Evolutionary conservation across 202 grass and related monocot genomes (phyloP).

Genomic region (Bolboschoenoplectus hybrid): DNA sequence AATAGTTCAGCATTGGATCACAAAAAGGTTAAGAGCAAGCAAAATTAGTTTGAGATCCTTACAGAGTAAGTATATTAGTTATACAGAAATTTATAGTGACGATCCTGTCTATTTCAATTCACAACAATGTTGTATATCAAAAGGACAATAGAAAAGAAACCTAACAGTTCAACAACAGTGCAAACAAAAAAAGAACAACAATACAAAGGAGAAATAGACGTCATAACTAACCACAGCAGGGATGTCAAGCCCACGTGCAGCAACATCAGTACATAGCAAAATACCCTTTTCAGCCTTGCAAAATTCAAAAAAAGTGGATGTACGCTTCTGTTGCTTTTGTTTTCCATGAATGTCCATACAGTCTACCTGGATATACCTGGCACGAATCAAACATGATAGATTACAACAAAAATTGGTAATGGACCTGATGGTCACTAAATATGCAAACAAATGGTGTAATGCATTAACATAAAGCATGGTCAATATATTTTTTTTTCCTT

Average conservation of each 20-base stretch:
- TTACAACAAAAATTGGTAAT: not conserved
- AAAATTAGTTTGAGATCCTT: not conserved
- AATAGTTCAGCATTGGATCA: not conserved
- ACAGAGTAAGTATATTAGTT: not conserved
- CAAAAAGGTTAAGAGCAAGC: not conserved
- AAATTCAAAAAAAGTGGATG: conserved; percentile 84
- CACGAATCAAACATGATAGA: not conserved
- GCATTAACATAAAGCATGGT: not conserved
- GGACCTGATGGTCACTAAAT: not conserved
- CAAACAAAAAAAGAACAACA: not conserved
- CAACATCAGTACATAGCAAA: conserved; percentile 89
- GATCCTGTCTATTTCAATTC: not conserved
- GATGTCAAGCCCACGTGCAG: conserved; percentile 95
- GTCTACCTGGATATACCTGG: conserved; percentile 67
- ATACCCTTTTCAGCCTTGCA: conserved; percentile 93
- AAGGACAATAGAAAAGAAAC: conserved; percentile 22
- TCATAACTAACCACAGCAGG: conserved; percentile 79
- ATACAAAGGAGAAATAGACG: not conserved
- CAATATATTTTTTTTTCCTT: not conserved
- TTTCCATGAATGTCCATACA: conserved; percentile 93
- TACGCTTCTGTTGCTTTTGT: conserved; percentile 96
- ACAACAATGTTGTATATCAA: conserved; percentile 9
- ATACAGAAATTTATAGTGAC: not conserved
- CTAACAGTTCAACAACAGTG: not conserved
- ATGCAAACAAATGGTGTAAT: not conserved